Evolutionary conservation across 495 filamentous ascomycete genomes (phyloP).

Genomic region (Xylaria castorea): DNA sequence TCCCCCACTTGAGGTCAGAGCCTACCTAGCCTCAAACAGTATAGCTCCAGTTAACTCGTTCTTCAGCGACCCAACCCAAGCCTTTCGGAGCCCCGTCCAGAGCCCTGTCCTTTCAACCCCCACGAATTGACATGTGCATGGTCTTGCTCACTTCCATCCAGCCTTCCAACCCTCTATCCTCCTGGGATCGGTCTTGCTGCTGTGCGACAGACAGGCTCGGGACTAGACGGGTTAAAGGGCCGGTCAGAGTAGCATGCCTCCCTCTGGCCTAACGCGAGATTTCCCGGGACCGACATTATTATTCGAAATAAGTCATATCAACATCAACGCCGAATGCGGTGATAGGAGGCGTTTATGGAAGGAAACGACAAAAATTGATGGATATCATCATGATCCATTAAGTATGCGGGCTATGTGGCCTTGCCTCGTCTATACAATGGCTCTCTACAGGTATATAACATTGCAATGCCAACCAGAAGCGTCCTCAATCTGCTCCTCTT

Average conservation of each 20-base stretch:
- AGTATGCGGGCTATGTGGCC: not conserved
- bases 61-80: not conserved
- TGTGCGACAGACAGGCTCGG: not conserved
- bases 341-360: not conserved
- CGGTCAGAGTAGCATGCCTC: slow-evolving; percentile 5
- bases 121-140: slow-evolving; percentile 5
- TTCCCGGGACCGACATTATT: slow-evolving; percentile 5
- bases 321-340: slow-evolving; percentile 17
- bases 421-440: not conserved
- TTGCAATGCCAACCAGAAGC: slow-evolving; percentile 2
- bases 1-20: not conserved
- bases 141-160: not conserved
- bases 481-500: not conserved
- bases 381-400: not conserved
- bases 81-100: not conserved
- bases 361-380: not conserved
- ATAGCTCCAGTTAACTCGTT: not conserved
- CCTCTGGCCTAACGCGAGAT: not conserved
- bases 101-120: not conserved
- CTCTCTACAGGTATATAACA: slow-evolving; percentile 3
- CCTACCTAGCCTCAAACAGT: not conserved
- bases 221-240: slow-evolving; percentile 12
- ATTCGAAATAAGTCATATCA: slow-evolving; percentile 21
- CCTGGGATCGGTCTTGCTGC: slow-evolving; percentile 19
- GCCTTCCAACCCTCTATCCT: slow-evolving; percentile 1